Conservation (phyloP, 345 rosid genomes). For the Aquilaria malaccensis region DNA sequence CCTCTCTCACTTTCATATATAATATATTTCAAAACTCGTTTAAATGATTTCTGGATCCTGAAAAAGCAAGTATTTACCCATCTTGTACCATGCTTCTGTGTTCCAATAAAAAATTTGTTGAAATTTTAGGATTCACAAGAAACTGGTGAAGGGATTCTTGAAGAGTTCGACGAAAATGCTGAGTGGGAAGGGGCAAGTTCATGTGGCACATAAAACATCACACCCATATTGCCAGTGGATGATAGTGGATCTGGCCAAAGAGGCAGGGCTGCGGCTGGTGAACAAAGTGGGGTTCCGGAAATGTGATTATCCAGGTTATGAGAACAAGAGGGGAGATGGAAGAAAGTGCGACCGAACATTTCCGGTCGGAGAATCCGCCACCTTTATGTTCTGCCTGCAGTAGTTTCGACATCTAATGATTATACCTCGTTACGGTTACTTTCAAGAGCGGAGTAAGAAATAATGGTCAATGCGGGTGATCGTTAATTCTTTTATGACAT, state of each 20-base stretch:
- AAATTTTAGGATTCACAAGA: conserved; percentile 24
- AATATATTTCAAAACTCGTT: too few species aligned
- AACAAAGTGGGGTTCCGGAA: conserved; percentile 14
- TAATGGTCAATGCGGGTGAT: too few species aligned
- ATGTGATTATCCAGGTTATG: conserved; percentile 37
- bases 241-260: conserved; percentile 22
- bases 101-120: too few species aligned
- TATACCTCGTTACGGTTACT: too few species aligned
- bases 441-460: too few species aligned
- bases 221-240: conserved; percentile 41
- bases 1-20: too few species aligned
- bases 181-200: conserved; percentile 38
- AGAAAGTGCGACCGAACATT: conserved; percentile 14
- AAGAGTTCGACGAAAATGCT: conserved; percentile 35
- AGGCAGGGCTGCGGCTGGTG: conserved; percentile 23
- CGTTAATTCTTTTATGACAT: too few species aligned
- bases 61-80: too few species aligned
- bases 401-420: too few species aligned
- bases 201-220: conserved; percentile 40
- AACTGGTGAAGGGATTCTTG: conserved; percentile 37
- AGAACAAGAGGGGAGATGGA: conserved; percentile 42
- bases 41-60: too few species aligned
- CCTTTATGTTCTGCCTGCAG: conserved; percentile 27
- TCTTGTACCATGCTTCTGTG: too few species aligned
- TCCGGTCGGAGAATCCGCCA: conserved; percentile 29